A percentile compares a stretch with the other conserved stretches of the same genome.
Conservation (phyloP, 371 early-diverging fungal species). For the Amoeboaphelidium protococcarum region DNA sequence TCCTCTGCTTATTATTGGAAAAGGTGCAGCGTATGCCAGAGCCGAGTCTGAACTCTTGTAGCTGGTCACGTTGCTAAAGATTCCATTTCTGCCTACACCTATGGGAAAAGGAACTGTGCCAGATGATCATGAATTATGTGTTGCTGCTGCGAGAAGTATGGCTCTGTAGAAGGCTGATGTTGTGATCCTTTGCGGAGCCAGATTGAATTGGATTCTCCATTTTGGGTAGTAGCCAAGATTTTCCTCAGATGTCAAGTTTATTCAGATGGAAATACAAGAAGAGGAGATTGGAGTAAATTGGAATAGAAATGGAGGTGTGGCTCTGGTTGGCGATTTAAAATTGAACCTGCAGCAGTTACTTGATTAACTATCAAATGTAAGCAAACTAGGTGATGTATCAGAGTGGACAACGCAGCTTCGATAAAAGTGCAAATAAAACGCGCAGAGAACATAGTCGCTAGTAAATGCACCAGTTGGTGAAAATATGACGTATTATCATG, state of each 20-base stretch:
- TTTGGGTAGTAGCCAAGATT: constrained; percentile 36
- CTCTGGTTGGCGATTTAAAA: constrained; percentile 40
- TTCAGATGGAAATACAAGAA: constrained; percentile 37
- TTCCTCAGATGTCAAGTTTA: constrained; percentile 21
- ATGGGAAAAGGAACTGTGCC: constrained; percentile 37
- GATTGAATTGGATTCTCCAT: constrained; percentile 54
- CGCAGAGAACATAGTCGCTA: constrained; percentile 8
- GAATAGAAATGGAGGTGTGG: constrained; percentile 13
- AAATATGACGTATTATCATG: no score
- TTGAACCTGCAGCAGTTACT: no score
- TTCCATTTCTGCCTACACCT: constrained; percentile 40
- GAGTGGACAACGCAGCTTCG: constrained; percentile 11
- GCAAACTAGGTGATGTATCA: no score
- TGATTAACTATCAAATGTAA: no score
- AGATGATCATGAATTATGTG: constrained; percentile 30
- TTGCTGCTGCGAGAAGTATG: constrained; percentile 34
- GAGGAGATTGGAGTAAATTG: constrained; percentile 27
- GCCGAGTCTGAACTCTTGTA: no score
- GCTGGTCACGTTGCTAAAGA: no score
- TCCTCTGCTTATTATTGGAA: constrained; percentile 43
- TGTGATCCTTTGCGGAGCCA: constrained; percentile 37
- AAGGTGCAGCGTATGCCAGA: constrained; percentile 43
- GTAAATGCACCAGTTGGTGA: constrained; percentile 15
- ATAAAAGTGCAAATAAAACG: constrained; percentile 19
- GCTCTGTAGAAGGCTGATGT: constrained; percentile 41